These are phyloP conservation scores for Candida glucosophila DNA, from an alignment of 1,139 yeast species.

Conservation along the genomic window DNA sequence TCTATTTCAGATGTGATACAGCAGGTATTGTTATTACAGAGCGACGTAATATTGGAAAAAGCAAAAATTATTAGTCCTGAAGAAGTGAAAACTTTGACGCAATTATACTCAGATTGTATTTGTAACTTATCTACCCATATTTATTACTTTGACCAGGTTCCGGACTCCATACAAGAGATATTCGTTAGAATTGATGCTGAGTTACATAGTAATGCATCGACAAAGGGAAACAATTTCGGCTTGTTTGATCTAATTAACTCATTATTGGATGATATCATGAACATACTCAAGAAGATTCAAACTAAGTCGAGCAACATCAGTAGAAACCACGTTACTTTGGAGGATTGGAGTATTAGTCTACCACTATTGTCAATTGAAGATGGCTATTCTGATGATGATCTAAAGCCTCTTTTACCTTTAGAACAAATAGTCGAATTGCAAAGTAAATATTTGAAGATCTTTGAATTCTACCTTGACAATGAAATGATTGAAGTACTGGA, in stretches of 20 bases:
- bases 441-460: conserved; percentile 23
- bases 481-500: conserved; percentile 16
- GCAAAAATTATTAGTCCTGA: conserved; percentile 12
- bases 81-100: conserved; percentile 18
- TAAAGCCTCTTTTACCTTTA: conserved; percentile 10
- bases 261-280: conserved; percentile 24
- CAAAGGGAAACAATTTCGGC: conserved; percentile 10
- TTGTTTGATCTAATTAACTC: conserved; percentile 19
- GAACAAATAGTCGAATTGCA: conserved; percentile 24
- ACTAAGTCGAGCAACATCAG: conserved; percentile 24
- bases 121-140: conserved; percentile 62
- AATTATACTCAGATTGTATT: conserved; percentile 38
- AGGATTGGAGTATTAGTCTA: conserved; percentile 36
- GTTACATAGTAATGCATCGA: conserved; percentile 15
- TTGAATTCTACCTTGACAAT: conserved; percentile 23
- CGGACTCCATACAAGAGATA: conserved; percentile 63
- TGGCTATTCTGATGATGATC: conserved; percentile 15
- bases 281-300: conserved; percentile 23
- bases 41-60: conserved; percentile 29
- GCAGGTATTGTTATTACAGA: conserved; percentile 52
- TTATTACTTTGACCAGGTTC: conserved; percentile 70
- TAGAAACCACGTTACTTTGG: conserved; percentile 34
- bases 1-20: conserved; percentile 79
- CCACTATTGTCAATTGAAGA: conserved; percentile 19
- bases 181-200: conserved; percentile 30